Percentiles rank a stretch among this genome's conserved stretches.
phyloP scores from a whole-genome alignment of 495 filamentous ascomycete genomes.

The Chlorociboria aeruginascens region DNA sequence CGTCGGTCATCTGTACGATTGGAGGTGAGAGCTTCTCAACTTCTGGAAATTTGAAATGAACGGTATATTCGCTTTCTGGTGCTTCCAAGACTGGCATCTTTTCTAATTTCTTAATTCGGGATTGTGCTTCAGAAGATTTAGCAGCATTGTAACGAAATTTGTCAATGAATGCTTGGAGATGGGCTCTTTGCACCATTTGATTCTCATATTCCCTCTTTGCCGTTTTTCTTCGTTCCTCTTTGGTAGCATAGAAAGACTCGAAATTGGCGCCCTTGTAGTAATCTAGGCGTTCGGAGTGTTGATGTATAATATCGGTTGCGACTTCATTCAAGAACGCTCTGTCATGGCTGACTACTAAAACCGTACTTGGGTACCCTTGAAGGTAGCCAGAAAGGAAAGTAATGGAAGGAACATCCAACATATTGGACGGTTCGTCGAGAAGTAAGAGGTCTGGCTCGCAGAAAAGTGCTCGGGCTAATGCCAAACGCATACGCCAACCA shows the following conservation, averaged over 20 bases:
- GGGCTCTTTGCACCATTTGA: constrained; percentile 86
- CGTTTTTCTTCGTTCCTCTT: constrained; percentile 92
- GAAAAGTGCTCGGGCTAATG: constrained; percentile 88
- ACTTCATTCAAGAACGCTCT: constrained; percentile 98
- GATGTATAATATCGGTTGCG: constrained; percentile 98
- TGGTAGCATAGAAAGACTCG: constrained; percentile 95
- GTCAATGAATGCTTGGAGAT: constrained; percentile 92
- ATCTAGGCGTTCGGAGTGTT: constrained; percentile 92
- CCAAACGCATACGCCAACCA: constrained; percentile 98
- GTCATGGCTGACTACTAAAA: constrained; percentile 97
- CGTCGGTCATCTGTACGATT: constrained; percentile 92
- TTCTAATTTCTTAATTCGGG: constrained; percentile 96
- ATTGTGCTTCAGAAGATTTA: constrained; percentile 96
- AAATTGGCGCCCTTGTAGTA: constrained; percentile 99
- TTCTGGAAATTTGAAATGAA: constrained; percentile 96
- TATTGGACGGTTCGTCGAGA: constrained; percentile 99
- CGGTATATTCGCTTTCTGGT: constrained; percentile 87
- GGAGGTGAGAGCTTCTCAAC: constrained; percentile 96
- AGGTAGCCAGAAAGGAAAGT: constrained; percentile 97
- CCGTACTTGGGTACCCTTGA: constrained; percentile 83
- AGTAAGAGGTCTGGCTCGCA: constrained; percentile 95
- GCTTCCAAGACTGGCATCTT: constrained; percentile 86
- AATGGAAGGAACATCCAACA: constrained; percentile 99
- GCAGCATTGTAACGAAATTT: constrained; percentile 99
- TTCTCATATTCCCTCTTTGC: constrained; percentile 98